Evolutionary conservation across 352 stramenopile genomes (phyloP), one percentile per base, ranked within the genome.

Genomic region (Phytophthora vignae): DNA sequence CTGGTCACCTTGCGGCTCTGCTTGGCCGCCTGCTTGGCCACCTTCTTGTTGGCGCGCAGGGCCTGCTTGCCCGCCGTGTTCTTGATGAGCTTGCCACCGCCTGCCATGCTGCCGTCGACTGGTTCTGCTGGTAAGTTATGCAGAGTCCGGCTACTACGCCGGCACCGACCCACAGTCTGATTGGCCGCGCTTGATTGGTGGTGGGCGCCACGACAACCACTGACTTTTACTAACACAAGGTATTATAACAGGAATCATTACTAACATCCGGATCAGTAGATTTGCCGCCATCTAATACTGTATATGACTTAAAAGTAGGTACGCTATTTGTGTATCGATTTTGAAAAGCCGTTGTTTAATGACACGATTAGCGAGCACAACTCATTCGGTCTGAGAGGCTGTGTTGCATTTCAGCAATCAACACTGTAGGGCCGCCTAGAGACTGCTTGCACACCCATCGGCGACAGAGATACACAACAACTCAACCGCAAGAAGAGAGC

Each of bases 1-100:
- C 76, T 87, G 22, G 81, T 80, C 10, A 92, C 85, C 73, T 94
- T 94, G 66, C 85, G 83, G 74, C 79, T 88, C 73, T 90, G 73
- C 72, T 94, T 94, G 65, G 77, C 76, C 17, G 74, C 67, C 60
- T 84, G 85, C 81, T 94, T 93, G 66, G 46, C 50, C 27, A 93
- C 84, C 66, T 93, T 94, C 69, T 85, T 84, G 67, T 76, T 73
- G 27, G 84, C 76, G 58, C 85, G 85, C 69, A 88, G 81, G 25
- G 87, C 65, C 73, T 93, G 85, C 84, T 92, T 90, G 48, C 77
- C 78, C 33, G 87, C 84, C 38, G 84, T 90, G 70, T 82, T 78
- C 72, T 87, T 90, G 73, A 93, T 87, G 53, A 78, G 59, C 73
- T 92, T 92, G 67, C 76, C 73, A 21, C 87, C 87, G 64, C 81